Evolutionary conservation across 441 rosid species (phyloP).

Genomic region (Syzygium malaccense): DNA sequence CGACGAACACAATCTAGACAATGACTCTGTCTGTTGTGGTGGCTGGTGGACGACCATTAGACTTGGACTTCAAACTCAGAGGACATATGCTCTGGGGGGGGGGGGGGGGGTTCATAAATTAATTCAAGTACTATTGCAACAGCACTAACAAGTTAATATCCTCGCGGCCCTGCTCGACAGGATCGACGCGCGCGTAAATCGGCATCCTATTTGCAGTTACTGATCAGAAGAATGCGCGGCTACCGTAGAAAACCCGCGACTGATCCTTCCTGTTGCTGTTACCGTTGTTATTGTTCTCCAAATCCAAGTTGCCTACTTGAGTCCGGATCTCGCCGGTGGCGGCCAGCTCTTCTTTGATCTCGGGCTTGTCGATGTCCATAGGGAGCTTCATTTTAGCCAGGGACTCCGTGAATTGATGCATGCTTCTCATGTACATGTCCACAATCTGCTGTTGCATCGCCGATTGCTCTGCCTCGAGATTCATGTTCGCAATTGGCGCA

Average conservation of each 20-base stretch:
- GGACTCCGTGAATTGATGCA: constrained; percentile 90
- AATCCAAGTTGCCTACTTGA: constrained; percentile 23
- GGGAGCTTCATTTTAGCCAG: constrained; percentile 92
- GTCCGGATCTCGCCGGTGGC: constrained; percentile 28
- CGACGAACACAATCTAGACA: neutral
- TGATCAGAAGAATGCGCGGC: constrained; percentile 81
- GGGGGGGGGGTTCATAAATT: neutral
- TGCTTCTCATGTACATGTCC: constrained; percentile 93
- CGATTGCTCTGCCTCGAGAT: constrained; percentile 57
- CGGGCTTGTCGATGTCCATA: constrained; percentile 54
- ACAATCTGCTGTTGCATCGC: constrained; percentile 90
- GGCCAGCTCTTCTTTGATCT: constrained; percentile 9
- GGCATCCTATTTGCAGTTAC: neutral
- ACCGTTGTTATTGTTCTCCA: constrained; percentile 31
- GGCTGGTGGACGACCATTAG: neutral
- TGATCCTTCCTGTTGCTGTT: constrained; percentile 38
- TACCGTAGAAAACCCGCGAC: constrained; percentile 81
- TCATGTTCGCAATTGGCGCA: constrained; percentile 33
- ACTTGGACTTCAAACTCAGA: neutral
- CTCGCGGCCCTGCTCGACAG: neutral
- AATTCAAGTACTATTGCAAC: neutral
- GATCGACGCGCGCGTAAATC: neutral
- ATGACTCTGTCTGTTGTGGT: neutral
- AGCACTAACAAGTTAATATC: neutral
- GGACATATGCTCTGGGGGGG: neutral